Base-by-base conservation (phyloP, 768 basidiomycete genomes). In the Naganishia antarctica region DNA sequence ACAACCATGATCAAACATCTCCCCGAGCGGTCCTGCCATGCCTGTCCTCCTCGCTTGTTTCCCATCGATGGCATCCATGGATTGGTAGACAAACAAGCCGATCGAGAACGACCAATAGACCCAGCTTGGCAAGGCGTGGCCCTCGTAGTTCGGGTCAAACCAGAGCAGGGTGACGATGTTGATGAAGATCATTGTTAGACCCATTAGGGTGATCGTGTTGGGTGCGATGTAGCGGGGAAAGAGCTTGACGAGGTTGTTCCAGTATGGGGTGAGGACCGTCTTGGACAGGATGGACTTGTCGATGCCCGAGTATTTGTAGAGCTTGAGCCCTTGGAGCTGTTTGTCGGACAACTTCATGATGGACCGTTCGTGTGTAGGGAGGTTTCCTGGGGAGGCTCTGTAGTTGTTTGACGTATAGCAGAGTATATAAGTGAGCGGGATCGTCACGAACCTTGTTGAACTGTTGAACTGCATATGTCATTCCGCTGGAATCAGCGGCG, bases 1-100 rank as follows among this genome's bases (percentile, higher is more conserved):
- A 66, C 75, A 76, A 7, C 92, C 94, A 78, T 98, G 96, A 74
- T 99, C 96, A 76, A 99, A 99, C 86, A 98, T 87, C 77, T 99
- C 90, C 18, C 96, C 96, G 32, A 98, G 80, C 26, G 94, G 94
- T 4, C 96, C 90, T n/a, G 91, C 88, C 90, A 96, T 98, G 1
- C 91, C 91, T 0, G 92, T 94, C 57, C 94, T 80, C 67, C 96
- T 81, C 23, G 96, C 96, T 78, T 99, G 96, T 76, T 97, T 97
- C 16, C 94, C 70, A 58, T 70, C 59, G 45, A 49, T 49, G 28
- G 65, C 71, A 66, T 73, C 66, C 57, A 65, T 67, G 31, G 63
- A 88, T 79, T 99, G 94, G 72, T 99, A 99, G 62, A 87, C 75
- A 75, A 98, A 98, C 50, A 99, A 79, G 1, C 93, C 92, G 41